Evolutionary conservation across 352 stramenopile genomes (phyloP), one percentile per base, ranked within the genome.

Genomic region (Phytophthora aleatoria): DNA sequence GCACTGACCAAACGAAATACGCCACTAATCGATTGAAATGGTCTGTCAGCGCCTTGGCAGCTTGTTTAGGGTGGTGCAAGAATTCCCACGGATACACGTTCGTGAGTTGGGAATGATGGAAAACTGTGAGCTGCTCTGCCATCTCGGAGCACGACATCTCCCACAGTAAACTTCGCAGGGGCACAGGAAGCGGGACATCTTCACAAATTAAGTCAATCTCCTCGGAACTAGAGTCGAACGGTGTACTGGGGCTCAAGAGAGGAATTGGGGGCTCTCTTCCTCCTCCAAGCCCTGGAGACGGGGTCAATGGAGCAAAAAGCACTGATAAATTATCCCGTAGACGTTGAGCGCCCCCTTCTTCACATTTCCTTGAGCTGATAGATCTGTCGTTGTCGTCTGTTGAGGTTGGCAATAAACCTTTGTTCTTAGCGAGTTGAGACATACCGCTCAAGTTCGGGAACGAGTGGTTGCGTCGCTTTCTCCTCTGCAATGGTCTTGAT

Each of bases 1-100:
- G 64, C 10, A 94, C 78, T 0, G 83, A 91, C 85, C 85, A 94
- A 26, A 92, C 81, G 12, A 92, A 80, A 57, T 87, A 92, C 4
- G 69, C 53, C 30, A 88, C 84, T 31, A 94, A 69, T 2, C 69
- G 63, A 43, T 94, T 91, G 50, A 90, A 92, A 33, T 80, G 71
- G 5, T 87, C 80, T 0, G 81, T 83, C 36, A 90, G 65, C 3
- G 78, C 62, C 48, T 84, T 89, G 2, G 77, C 72, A 5, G 69
- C 69, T 59, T 82, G 54, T 30, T 74, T 75, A 1, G 79, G 77
- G 33, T 73, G 57, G 36, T 81, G 69, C 10, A 91, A 53, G 33
- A 94, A 87, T 20, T 83, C 77, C 81, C 79, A 91, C 2, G 85
- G 69, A 35, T 70, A 64, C 15, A 91, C 53, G 0, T 55, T 53